Conservation (phyloP, 345 rosid species). For the Eucalyptus viminalis region DNA sequence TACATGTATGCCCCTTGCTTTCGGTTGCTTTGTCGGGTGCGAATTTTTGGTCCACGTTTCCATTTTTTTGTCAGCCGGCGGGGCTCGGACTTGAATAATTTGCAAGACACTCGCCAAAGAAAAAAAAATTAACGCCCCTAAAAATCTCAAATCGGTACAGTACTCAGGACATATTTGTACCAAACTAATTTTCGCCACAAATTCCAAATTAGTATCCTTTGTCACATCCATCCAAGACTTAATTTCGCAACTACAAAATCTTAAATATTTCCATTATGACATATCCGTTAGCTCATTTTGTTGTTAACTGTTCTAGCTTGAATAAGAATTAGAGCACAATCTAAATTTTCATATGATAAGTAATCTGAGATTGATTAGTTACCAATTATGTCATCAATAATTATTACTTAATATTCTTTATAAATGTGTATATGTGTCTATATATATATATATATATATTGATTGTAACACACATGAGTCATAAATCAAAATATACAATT, state of each 20-base stretch:
- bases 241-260: rapidly evolving
- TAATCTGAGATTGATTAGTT: neutral
- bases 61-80: neutral
- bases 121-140: rapidly evolving
- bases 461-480: neutral
- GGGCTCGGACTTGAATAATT: neutral
- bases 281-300: rapidly evolving
- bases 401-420: rapidly evolving
- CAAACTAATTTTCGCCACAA: neutral
- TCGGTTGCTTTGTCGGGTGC: constrained; percentile 4
- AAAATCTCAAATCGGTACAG: rapidly evolving
- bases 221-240: too few relatives aligned
- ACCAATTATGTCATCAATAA: too few relatives aligned
- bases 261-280: too few relatives aligned
- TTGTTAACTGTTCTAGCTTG: rapidly evolving
- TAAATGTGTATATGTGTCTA: rapidly evolving
- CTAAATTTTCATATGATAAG: rapidly evolving
- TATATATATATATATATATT: too few relatives aligned
- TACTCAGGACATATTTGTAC: neutral
- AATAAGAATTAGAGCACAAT: neutral
- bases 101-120: neutral
- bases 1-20: constrained; percentile 28
- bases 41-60: neutral
- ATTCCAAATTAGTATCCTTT: rapidly evolving
- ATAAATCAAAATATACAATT: too few relatives aligned